Evolutionary conservation across 164 flowering plant genomes (phyloP), one percentile per base, ranked within the genome.

Genomic region (Macadamia integrifolia): DNA sequence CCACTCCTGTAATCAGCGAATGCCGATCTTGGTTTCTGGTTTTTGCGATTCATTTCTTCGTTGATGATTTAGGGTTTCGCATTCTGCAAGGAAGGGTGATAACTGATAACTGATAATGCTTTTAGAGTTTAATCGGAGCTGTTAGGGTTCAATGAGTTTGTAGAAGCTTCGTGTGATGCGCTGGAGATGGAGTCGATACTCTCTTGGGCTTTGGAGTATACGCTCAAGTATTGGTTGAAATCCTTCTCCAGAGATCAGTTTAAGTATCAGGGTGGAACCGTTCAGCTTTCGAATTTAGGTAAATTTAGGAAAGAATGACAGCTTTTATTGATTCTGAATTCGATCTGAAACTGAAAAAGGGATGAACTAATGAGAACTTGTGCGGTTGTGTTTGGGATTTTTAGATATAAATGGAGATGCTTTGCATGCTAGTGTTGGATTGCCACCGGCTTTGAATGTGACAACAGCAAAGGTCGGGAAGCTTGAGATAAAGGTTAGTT

Each of bases 181-280:
- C 35, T 23, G 61, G 18, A 46, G 50, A 93, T 94, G 99, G 97
- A 94, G 82, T 90, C 99, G 71, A 87, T 94, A n/a, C 65, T 94
- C 23, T 97, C 95, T 1, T 71, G 83, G 61, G 97, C 98, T 30
- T 71, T 94, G 79, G 97, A 94, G 85, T 94, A 90, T 72, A 94
- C 97, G 60, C 90, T 94, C 73, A 92, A 90, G 85, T 92, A 90
- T 80, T 94, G 97, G 97, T 80, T 94, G 70, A 94, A 89, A 73
- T 94, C 97, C 9, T 94, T 92, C 82, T 73, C 90, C 35, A 86
- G 99, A 74, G 99, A 94, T 65, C 99, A 94, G 89, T 90, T 94
- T 82, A 92, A 85, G 80, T 73, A 86, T 62, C 95, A 94, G 50
- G 97, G 97, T 3, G 86, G 91, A 14, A 87, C 91, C 35, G 97